Evolutionary conservation across 768 basidiomycete genomes (phyloP), one percentile per base, ranked within the genome.

Genomic region (Favolaschia claudopus): DNA sequence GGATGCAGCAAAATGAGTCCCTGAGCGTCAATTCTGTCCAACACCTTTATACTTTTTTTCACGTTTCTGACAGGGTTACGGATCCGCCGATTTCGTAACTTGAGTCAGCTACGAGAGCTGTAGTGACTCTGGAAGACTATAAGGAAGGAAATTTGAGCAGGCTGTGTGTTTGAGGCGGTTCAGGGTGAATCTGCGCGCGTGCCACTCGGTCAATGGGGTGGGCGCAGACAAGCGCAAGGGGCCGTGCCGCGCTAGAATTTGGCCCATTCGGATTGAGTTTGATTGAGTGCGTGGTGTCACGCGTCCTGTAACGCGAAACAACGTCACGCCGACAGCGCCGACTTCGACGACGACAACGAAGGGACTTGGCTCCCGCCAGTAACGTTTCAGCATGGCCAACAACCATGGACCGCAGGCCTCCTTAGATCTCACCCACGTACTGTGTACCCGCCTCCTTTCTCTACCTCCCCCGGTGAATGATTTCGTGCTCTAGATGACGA

Each of bases 351-450:
- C n/a, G n/a, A n/a, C n/a, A n/a, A n/a, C n/a, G n/a, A n/a, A n/a
- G n/a, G n/a, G 24, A 34, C 13, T 14, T 24, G 15, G 12, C 15
- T 28, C 17, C 55, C 22, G 22, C 32, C 19, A 33, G 15, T 20
- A 39, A 42, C 24, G 13, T 48, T 45, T 49, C 3, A 34, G 36
- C 49, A 53, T 58, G 62, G 59, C 32, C 20, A 45, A 24, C 31
- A 22, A 12, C 28, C 47, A 40, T 36, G 76, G 76, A 0, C 77
- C 76, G 15, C 74, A 73, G 44, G 72, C 83, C 4, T 80, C 89
- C 34, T 69, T 90, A 33, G 87, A 89, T 63, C 77, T 89, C 19
- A 89, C 89, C 2, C 86, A 89, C 69, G 86, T 89, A 55, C 70
- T 88, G 31, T 89, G 88, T 89, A 62, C 63, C 29, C 13, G 50